Percentiles rank a stretch among this genome's conserved stretches.
Evolutionary conservation across 2,329 filamentous ascomycete genomes (phyloP).

Genomic region (Apiospora koreana): DNA sequence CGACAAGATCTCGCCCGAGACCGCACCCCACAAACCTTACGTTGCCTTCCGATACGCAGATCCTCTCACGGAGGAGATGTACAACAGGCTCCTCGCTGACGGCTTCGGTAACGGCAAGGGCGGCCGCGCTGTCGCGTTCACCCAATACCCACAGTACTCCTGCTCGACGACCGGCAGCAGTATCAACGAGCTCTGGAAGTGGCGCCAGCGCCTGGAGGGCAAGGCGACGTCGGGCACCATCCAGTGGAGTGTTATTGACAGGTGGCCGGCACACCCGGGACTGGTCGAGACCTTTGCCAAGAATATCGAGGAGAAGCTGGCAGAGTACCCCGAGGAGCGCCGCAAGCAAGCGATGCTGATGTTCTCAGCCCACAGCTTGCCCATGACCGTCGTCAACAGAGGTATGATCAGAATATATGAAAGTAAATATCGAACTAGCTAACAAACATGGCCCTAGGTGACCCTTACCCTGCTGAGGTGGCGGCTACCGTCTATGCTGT

Average conservation of each 20-base stretch:
- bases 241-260: slow-evolving; percentile 95
- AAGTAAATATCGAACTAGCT: background rate
- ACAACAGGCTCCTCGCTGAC: slow-evolving; percentile 77
- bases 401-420: slow-evolving; percentile 45
- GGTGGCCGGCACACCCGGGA: slow-evolving; percentile 91
- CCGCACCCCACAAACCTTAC: slow-evolving; percentile 95
- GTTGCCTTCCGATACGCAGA: slow-evolving; percentile 95
- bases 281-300: slow-evolving; percentile 89
- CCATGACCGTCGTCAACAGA: slow-evolving; percentile 96
- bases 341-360: slow-evolving; percentile 81
- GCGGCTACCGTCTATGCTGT: slow-evolving; percentile 95
- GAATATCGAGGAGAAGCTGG: slow-evolving; percentile 85
- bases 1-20: slow-evolving; percentile 87
- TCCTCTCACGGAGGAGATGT: slow-evolving; percentile 93
- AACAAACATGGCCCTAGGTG: slow-evolving; percentile 52
- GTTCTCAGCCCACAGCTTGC: slow-evolving; percentile 93
- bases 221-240: slow-evolving; percentile 73
- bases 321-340: slow-evolving; percentile 79
- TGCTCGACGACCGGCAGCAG: slow-evolving; percentile 97
- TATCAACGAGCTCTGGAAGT: slow-evolving; percentile 97
- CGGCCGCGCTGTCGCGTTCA: slow-evolving; percentile 94
- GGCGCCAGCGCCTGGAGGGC: slow-evolving; percentile 84
- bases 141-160: slow-evolving; percentile 97
- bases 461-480: slow-evolving; percentile 94
- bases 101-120: slow-evolving; percentile 88